These are phyloP conservation scores for Phaeomoniella chlamydospora DNA, from an alignment of 2,329 filamentous ascomycete genomes.

Conservation along the genomic window DNA sequence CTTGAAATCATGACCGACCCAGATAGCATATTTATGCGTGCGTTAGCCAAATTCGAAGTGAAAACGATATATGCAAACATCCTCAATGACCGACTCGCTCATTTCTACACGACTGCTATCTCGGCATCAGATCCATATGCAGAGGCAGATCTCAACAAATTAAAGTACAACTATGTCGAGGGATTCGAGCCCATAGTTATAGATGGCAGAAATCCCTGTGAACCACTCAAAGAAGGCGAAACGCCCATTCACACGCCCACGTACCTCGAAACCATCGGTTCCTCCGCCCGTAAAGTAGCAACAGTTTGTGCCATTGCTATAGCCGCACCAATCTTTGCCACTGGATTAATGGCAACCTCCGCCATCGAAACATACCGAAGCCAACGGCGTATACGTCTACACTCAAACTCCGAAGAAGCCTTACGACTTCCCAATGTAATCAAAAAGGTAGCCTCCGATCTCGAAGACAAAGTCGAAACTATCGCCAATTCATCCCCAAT, in stretches of 20 bases:
- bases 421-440: constrained; percentile 58
- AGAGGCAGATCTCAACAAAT: constrained; percentile 41
- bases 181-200: constrained; percentile 66
- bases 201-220: constrained; percentile 50
- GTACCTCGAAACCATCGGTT: constrained; percentile 18
- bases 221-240: constrained; percentile 23
- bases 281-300: constrained; percentile 40
- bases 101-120: constrained; percentile 72
- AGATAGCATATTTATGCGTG: constrained; percentile 72
- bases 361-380: constrained; percentile 64
- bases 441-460: constrained; percentile 57
- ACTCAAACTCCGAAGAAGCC: constrained; percentile 57
- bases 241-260: constrained; percentile 20
- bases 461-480: constrained; percentile 65
- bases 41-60: constrained; percentile 59
- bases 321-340: constrained; percentile 57
- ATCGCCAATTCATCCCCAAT: constrained; percentile 51
- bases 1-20: constrained; percentile 71
- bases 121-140: constrained; percentile 64
- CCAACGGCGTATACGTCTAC: constrained; percentile 56
- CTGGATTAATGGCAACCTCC: constrained; percentile 61
- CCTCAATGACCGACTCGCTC: constrained; percentile 67
- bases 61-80: constrained; percentile 75
- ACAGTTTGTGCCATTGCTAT: constrained; percentile 50
- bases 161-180: constrained; percentile 59